Evolutionary conservation across 1,139 yeast genomes (phyloP).

Genomic region (Saccharomyces hybrid): DNA sequence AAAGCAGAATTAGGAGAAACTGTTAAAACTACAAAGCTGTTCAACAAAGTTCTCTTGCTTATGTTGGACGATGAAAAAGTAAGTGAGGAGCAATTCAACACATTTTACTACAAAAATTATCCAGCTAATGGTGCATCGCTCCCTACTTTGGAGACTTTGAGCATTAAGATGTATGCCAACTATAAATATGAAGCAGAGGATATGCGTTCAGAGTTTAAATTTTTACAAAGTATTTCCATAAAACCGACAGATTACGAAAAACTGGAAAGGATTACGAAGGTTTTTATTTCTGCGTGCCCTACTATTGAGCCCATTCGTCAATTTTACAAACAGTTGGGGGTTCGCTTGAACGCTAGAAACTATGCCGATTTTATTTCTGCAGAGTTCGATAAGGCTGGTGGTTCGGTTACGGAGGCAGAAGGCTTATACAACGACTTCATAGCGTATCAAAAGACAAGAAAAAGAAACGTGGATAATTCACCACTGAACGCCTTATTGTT

Average conservation of each 20-base stretch:
- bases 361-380: constrained; percentile 20
- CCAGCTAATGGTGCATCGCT: constrained; percentile 5
- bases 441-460: constrained; percentile 6
- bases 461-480: constrained; percentile 1
- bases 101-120: constrained; percentile 12
- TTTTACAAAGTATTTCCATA: constrained; percentile 17
- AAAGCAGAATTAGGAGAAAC: constrained; percentile 12
- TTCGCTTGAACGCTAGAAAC: constrained; percentile 11
- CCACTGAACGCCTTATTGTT: constrained; percentile 7
- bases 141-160: constrained; percentile 19
- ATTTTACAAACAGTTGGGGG: constrained; percentile 16
- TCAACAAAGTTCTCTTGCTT: constrained; percentile 18
- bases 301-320: constrained; percentile 17
- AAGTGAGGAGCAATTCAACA: constrained; percentile 9
- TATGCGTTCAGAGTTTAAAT: constrained; percentile 9
- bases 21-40: constrained; percentile 7
- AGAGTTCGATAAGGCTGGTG: constrained; percentile 19
- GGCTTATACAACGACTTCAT: constrained; percentile 18
- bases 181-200: constrained; percentile 14
- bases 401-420: constrained; percentile 21
- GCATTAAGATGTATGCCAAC: constrained; percentile 20
- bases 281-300: constrained; percentile 18
- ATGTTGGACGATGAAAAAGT: constrained; percentile 10
- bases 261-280: constrained; percentile 15
- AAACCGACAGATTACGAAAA: constrained; percentile 13